A percentile compares a stretch with the other conserved stretches of the same genome.
Evolutionary conservation across 1,139 yeast species (phyloP).

Genomic region (Taphrina communis): DNA sequence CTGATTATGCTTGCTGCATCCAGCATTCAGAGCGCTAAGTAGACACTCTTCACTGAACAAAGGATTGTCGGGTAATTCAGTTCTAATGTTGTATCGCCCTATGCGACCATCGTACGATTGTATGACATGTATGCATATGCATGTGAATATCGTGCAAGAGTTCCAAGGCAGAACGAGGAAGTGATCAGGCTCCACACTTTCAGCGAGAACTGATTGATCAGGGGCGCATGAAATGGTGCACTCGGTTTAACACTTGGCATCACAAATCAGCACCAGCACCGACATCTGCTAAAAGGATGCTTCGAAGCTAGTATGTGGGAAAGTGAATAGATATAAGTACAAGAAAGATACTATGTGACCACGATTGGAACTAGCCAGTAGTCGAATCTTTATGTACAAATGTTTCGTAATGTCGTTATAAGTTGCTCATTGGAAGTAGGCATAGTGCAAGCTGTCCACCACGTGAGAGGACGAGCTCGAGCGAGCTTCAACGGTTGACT

Average conservation of each 20-base stretch:
- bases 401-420: not conserved
- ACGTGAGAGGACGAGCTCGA: too few species aligned
- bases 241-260: not conserved
- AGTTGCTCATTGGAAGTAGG: too few species aligned
- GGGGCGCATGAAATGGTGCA: not conserved
- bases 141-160: too few species aligned
- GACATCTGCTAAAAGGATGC: not conserved
- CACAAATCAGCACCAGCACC: not conserved
- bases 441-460: too few species aligned
- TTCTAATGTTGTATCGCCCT: too few species aligned
- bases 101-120: too few species aligned
- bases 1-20: constrained; percentile 1
- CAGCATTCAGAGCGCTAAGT: not conserved
- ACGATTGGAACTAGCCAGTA: not conserved
- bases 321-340: not conserved
- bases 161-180: too few species aligned
- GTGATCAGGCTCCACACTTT: too few species aligned
- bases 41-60: not conserved
- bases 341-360: constrained; percentile 2
- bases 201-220: too few species aligned
- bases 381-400: not conserved
- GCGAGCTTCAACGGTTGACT: not conserved
- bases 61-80: too few species aligned
- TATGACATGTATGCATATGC: too few species aligned
- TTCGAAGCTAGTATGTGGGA: too few species aligned